Evolutionary conservation across 2,329 filamentous ascomycete species (phyloP), one percentile per base, ranked within the genome.

Genomic region (Boeremia exigua): DNA sequence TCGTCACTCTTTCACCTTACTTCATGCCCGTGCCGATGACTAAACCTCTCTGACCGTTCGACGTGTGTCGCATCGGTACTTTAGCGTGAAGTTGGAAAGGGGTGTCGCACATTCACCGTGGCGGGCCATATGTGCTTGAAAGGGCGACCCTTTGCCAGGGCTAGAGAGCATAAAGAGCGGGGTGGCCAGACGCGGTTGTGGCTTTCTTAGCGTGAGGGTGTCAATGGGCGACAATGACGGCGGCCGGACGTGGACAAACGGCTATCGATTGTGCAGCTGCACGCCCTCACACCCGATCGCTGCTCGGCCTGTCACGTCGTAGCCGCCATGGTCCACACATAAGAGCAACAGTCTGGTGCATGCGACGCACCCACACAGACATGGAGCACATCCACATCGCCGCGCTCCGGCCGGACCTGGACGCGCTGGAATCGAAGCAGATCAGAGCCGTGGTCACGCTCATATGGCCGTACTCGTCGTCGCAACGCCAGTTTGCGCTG

Each of bases 381-480:
- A 75, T 75, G 73, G 68, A 72, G 43, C 60, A 52, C 14, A 45
- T 68, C 28, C 64, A 63, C 27, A 75, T 77, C 30, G 62, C 73
- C 10, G 64, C 70, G 57, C 66, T 76, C 52, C 58, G 54, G 30
- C 74, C 73, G 36, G 60, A 69, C 49, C 67, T 73, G 15, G 58
- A 68, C 27, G 61, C 56, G 12, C 63, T 62, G 48, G 66, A 71
- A 17, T 67, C 70, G 15, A 71, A 71, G 61, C 66, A 71, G 17
- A 71, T 96, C 29, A 83, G 85, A 54, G 92, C 90, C 34, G 81
- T 90, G 14, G 86, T 97, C 19, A 94, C 92, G 8, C 86, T 98
- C 32, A 87, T 91, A 54, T 98, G 94, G 93, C 94, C 94, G 0
- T 97, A 91, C 75, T 96, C 90, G 61, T 89, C 89, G 19, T 86